These are phyloP conservation scores for Lachancea quebecensis DNA, from an alignment of 805 yeast genomes.

Conservation along the genomic window DNA sequence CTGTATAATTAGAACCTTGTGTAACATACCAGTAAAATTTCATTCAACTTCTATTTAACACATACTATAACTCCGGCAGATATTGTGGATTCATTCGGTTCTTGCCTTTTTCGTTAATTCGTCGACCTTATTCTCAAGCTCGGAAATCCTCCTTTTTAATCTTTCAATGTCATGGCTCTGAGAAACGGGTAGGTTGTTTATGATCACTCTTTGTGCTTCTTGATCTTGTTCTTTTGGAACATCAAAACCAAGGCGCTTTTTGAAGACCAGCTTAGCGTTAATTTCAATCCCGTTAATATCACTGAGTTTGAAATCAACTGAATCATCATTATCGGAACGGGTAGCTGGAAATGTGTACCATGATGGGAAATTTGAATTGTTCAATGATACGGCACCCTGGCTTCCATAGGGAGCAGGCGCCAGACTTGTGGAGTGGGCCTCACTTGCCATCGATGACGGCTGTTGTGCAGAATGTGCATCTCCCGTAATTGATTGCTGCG, in stretches of 20 bases:
- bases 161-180: slow-evolving; percentile 4
- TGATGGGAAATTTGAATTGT: background rate
- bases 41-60: background rate
- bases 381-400: too few relatives aligned
- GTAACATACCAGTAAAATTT: slow-evolving; percentile 1
- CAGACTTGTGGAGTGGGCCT: too few relatives aligned
- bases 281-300: background rate
- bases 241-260: background rate
- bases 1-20: background rate
- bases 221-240: background rate
- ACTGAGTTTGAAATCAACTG: background rate
- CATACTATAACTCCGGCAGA: background rate
- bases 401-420: too few relatives aligned
- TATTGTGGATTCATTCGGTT: slow-evolving; percentile 3
- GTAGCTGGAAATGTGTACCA: slow-evolving; percentile 18
- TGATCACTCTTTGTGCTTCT: background rate
- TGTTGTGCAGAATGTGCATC: too few relatives aligned
- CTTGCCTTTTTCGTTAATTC: slow-evolving; percentile 10
- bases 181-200: background rate
- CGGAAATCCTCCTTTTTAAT: slow-evolving; percentile 19
- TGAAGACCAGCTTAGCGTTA: background rate
- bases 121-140: slow-evolving; percentile 13
- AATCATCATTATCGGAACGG: background rate
- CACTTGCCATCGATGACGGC: too few relatives aligned
- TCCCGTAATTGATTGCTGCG: too few relatives aligned